A percentile compares a stretch with the other conserved stretches of the same genome.
Evolutionary conservation across 495 filamentous ascomycete species (phyloP).

Genomic region (Alectoria sarmentosa): DNA sequence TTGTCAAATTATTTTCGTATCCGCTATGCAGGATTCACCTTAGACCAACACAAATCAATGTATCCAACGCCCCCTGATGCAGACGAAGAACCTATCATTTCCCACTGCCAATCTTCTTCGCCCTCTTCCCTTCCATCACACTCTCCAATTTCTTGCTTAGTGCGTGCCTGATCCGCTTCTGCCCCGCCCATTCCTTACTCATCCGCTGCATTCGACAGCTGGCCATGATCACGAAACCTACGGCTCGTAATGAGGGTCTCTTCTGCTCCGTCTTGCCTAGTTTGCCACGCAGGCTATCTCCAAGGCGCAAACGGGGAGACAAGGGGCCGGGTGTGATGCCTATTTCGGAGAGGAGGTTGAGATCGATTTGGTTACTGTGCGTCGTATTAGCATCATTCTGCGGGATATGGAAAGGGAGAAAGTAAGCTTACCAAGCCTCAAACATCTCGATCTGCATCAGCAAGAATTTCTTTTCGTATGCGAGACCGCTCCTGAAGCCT

Average conservation of each 20-base stretch:
- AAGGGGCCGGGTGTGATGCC: constrained; percentile 49
- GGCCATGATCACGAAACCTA: constrained; percentile 48
- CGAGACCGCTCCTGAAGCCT: constrained; percentile 66
- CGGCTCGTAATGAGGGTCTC: constrained; percentile 42
- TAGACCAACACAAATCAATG: not conserved
- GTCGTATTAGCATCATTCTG: constrained; percentile 22
- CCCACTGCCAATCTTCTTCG: not conserved
- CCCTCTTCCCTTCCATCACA: constrained; percentile 10
- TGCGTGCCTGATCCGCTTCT: constrained; percentile 37
- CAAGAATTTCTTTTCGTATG: constrained; percentile 71
- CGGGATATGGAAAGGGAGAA: constrained; percentile 12
- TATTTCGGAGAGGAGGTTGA: constrained; percentile 76
- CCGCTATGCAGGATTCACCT: not conserved
- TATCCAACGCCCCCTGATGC: not conserved
- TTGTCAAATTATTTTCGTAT: not conserved
- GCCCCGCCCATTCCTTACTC: constrained; percentile 44
- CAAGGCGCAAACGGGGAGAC: constrained; percentile 22
- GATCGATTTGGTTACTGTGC: constrained; percentile 81
- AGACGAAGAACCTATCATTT: not conserved
- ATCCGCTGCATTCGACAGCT: constrained; percentile 47
- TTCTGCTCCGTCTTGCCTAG: constrained; percentile 29
- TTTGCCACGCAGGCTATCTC: constrained; percentile 14
- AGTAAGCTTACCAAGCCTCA: constrained; percentile 70
- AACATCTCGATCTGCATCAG: constrained; percentile 74
- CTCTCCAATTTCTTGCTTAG: constrained; percentile 14